Conservation (phyloP, 495 filamentous ascomycete genomes). For the Stereocaulon alpinum region DNA sequence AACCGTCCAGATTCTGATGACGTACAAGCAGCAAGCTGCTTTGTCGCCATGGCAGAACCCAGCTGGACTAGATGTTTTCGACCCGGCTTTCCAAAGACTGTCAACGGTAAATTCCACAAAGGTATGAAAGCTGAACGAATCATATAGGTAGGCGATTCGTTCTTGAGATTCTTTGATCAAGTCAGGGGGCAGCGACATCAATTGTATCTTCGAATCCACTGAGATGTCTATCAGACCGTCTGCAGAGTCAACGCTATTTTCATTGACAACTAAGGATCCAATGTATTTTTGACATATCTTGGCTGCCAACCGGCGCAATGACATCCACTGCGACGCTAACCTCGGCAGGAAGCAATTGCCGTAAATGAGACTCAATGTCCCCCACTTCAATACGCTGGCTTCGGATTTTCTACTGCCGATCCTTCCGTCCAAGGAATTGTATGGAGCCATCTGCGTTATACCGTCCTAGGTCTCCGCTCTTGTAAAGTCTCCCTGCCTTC, state of each 20-base stretch:
- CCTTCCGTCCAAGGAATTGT: slow-evolving; percentile 24
- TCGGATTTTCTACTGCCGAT: slow-evolving; percentile 30
- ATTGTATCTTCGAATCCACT: slow-evolving; percentile 12
- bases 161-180: slow-evolving; percentile 24
- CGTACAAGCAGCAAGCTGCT: slow-evolving; percentile 32
- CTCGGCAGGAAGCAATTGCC: slow-evolving; percentile 36
- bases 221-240: slow-evolving; percentile 19
- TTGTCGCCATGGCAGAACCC: slow-evolving; percentile 32
- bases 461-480: slow-evolving; percentile 27
- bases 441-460: slow-evolving; percentile 25
- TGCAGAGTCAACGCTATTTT: slow-evolving; percentile 18
- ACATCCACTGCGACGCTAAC: slow-evolving; percentile 26
- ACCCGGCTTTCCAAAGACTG: slow-evolving; percentile 42
- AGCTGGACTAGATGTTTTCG: slow-evolving; percentile 38
- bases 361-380: slow-evolving; percentile 30
- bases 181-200: slow-evolving; percentile 16
- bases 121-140: slow-evolving; percentile 38
- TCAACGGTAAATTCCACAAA: slow-evolving; percentile 36
- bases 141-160: slow-evolving; percentile 40
- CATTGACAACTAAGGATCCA: slow-evolving; percentile 10
- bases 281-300: not conserved
- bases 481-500: slow-evolving; percentile 17
- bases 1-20: slow-evolving; percentile 15
- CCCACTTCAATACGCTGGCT: slow-evolving; percentile 26
- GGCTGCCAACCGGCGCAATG: slow-evolving; percentile 28